These are phyloP conservation scores for Peronospora belbahrii DNA, from an alignment of 352 stramenopile species.

Conservation along the genomic window DNA sequence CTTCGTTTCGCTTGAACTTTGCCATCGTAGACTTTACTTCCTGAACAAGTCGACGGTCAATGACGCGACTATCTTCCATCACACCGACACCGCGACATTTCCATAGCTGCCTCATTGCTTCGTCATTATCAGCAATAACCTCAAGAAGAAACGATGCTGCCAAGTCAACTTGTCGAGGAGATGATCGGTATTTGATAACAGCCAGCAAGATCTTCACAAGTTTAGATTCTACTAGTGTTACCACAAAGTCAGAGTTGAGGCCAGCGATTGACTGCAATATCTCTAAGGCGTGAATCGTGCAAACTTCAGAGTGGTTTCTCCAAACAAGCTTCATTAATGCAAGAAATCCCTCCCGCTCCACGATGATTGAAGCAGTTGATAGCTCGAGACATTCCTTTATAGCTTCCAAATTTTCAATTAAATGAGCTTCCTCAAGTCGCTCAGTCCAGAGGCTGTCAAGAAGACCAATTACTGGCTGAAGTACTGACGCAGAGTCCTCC, in stretches of 20 bases:
- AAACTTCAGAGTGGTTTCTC: conserved; percentile 28
- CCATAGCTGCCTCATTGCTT: conserved; percentile 39
- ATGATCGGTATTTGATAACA: conserved; percentile 34
- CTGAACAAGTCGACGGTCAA: conserved; percentile 45
- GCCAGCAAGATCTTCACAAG: conserved; percentile 39
- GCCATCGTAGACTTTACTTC: conserved; percentile 56
- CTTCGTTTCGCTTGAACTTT: conserved; percentile 75
- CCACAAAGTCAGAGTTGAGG: conserved; percentile 32
- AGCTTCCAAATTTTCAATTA: conserved; percentile 28
- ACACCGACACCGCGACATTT: conserved; percentile 28
- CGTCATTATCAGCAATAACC: conserved; percentile 33
- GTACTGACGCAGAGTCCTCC: conserved; percentile 8
- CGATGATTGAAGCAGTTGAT: conserved; percentile 22
- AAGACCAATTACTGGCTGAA: conserved; percentile 19
- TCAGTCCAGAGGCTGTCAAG: conserved; percentile 26
- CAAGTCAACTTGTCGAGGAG: conserved; percentile 39
- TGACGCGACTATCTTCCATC: conserved; percentile 32
- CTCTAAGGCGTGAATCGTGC: conserved; percentile 32
- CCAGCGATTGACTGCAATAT: conserved; percentile 32
- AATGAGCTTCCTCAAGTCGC: conserved; percentile 14
- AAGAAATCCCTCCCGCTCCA: conserved; percentile 35
- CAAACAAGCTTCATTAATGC: conserved; percentile 40
- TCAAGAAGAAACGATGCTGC: conserved; percentile 45
- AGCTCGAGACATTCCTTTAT: conserved; percentile 28
- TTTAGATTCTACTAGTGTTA: conserved; percentile 34